Base-by-base conservation (phyloP, 1,284 basidiomycete species). In the Fomitopsis palustris region DNA sequence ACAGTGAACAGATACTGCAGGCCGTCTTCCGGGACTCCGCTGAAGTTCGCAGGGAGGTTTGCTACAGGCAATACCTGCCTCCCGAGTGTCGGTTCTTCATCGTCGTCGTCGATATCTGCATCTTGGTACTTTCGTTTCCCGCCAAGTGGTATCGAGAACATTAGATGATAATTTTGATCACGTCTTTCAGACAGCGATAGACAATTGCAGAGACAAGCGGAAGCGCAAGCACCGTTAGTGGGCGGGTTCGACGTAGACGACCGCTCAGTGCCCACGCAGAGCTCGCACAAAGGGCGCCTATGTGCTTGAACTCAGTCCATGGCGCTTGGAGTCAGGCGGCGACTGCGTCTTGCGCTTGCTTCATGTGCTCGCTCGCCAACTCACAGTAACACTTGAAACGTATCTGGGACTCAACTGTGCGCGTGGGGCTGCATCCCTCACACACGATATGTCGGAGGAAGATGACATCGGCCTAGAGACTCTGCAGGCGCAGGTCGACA, bases 1-100 rank as follows among this genome's bases (percentile, higher is more conserved):
- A 93, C 91, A 55, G 84, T 84, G 71, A 92, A 92, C 37, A 93
- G 77, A 70, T 93, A 93, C 68, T 93, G 81, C 79, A 89, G 66
- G 2, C 92, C 91, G 72, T 93, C 87, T 67, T 75, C 72, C 1
- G 91, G 91, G 55, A 80, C 80, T 25, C 80, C 84, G 61, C 83
- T 74, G 69, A 86, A 93, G 66, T 85, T 76, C 21, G 75, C 70
- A 33, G 89, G 87, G 53, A 92, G 79, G 67, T 85, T 81, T 39
- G 90, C 90, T 23, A 92, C 87, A 21, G 90, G 90, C 4, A 92
- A 77, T 16, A 81, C 88, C 71, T 91, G 88, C 27, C 63, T 67
- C 23, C 72, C 70, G 31, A 72, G 51, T n/a, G 62, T 52, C 5
- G 70, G 69, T 55, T 71, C 70, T 14, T 72, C 72, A 2, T 51